These are phyloP conservation scores for Hypomyces perniciosus DNA, from an alignment of 2,329 filamentous ascomycete species.

Conservation along the genomic window DNA sequence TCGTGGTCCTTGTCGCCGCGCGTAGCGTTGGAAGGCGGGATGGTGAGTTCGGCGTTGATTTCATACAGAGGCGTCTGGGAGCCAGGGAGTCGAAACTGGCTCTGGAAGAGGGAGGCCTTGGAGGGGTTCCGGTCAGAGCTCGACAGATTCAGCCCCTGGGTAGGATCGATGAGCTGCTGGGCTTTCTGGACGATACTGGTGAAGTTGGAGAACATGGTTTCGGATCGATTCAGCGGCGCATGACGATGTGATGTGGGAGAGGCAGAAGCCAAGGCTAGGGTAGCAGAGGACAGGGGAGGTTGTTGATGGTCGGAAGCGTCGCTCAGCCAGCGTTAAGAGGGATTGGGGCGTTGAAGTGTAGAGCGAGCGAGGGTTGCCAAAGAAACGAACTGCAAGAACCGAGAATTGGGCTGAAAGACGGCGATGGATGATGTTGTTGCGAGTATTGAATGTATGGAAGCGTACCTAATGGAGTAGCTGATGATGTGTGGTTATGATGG, in stretches of 20 bases:
- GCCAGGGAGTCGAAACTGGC: constrained; percentile 90
- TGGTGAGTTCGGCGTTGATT: constrained; percentile 91
- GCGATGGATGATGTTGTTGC: too few relatives aligned
- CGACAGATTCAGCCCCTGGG: constrained; percentile 66
- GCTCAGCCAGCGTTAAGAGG: not conserved
- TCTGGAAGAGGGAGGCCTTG: constrained; percentile 88
- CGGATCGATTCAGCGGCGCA: constrained; percentile 31
- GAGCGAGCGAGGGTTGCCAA: not conserved
- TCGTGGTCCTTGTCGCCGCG: constrained; percentile 66
- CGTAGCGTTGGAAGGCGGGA: constrained; percentile 65
- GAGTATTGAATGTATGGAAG: too few relatives aligned
- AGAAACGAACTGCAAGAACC: not conserved
- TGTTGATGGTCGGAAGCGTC: constrained; percentile 2
- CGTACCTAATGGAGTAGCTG: too few relatives aligned
- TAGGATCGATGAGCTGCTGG: constrained; percentile 89
- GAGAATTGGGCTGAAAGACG: not conserved
- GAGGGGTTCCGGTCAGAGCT: constrained; percentile 76
- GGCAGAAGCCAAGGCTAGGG: constrained; percentile 11
- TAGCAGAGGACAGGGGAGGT: constrained; percentile 11
- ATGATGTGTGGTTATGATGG: too few relatives aligned
- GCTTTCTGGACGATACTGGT: constrained; percentile 90
- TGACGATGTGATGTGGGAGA: constrained; percentile 24
- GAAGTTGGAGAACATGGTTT: constrained; percentile 54
- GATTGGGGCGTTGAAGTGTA: constrained; percentile 1
- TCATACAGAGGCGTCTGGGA: constrained; percentile 91